These are phyloP conservation scores for Pichia sp. DNA, from an alignment of 1,139 yeast genomes.

Conservation along the genomic window DNA sequence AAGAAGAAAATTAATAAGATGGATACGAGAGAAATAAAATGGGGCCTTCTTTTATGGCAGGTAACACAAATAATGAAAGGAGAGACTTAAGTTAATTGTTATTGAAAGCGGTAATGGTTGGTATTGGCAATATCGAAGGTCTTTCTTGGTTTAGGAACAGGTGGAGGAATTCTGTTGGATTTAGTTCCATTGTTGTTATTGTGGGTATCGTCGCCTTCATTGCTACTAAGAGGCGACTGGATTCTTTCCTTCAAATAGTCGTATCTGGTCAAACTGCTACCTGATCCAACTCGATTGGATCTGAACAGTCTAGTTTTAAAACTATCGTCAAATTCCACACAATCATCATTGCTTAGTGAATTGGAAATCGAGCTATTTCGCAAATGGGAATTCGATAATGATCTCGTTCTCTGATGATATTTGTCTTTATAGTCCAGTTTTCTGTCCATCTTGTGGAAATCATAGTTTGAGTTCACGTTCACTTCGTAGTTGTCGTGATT, in stretches of 20 bases:
- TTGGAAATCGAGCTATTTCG: too few relatives aligned
- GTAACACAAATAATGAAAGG: too few relatives aligned
- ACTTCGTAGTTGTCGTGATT: too few relatives aligned
- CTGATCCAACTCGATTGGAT: conserved; percentile 11
- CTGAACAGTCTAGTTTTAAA: background rate
- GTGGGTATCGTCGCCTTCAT: background rate
- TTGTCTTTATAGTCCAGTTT: background rate
- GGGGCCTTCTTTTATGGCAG: too few relatives aligned
- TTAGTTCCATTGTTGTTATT: background rate
- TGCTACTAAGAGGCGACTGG: background rate
- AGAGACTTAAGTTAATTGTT: too few relatives aligned
- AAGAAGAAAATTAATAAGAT: too few relatives aligned
- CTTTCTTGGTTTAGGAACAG: conserved; percentile 12
- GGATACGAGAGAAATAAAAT: too few relatives aligned
- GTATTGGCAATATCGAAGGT: background rate
- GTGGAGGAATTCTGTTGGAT: conserved; percentile 6
- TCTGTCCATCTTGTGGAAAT: background rate
- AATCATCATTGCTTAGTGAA: too few relatives aligned
- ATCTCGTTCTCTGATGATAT: background rate
- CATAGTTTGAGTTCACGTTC: background rate
- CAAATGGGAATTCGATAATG: too few relatives aligned
- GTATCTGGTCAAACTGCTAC: conserved; percentile 14
- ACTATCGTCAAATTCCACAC: conserved; percentile 1
- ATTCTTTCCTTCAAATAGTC: conserved; percentile 10
- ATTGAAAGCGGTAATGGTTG: too few relatives aligned